Evolutionary conservation across 352 stramenopile genomes (phyloP), one percentile per base, ranked within the genome.

Genomic region (Pythium aphanidermatum): DNA sequence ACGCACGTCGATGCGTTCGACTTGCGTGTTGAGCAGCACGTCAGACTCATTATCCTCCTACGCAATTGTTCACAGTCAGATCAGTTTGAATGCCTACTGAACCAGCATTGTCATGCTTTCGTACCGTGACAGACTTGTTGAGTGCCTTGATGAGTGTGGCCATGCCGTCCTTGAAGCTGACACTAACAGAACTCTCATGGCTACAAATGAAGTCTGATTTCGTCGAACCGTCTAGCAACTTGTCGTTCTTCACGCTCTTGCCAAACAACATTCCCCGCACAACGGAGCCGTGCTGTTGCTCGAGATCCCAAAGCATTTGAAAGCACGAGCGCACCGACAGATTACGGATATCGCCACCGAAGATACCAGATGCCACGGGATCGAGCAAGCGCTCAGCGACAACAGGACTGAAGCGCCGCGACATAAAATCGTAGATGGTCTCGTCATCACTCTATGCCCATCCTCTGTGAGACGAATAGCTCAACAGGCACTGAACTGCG

Each of bases 101-200:
- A 12, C 7, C 21, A 34, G 24, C 1, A 14, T 9, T 16, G 5
- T 30, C 4, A n/a, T 19, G 17, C 10, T 20, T 14, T 39, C 37
- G 3, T 42, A 81, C 63, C 58, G 60, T 44, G 23, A 91, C 70
- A 1, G 51, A 53, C 27, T 68, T 30, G 10, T 60, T 51, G 11
- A 94, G 52, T 3, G 67, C 66, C 24, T 71, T 23, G 20, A 88
- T 83, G 24, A 95, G 62, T 27, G 72, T 84, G 24, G 40, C 59
- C 80, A 95, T 90, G 39, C 84, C 84, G 37, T 72, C 53, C 2
- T 60, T 67, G 58, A 95, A 95, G 62, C 80, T 93, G 37, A 95
- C 68, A 52, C 82, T 93, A n/a, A 92, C 68, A 0, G 83, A 75
- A 19, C 70, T 75, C 32, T 89, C 73, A 55, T 87, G 65, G 19